Conservation (phyloP, 2,329 filamentous ascomycete species). For the Fusarium drepaniforme region DNA sequence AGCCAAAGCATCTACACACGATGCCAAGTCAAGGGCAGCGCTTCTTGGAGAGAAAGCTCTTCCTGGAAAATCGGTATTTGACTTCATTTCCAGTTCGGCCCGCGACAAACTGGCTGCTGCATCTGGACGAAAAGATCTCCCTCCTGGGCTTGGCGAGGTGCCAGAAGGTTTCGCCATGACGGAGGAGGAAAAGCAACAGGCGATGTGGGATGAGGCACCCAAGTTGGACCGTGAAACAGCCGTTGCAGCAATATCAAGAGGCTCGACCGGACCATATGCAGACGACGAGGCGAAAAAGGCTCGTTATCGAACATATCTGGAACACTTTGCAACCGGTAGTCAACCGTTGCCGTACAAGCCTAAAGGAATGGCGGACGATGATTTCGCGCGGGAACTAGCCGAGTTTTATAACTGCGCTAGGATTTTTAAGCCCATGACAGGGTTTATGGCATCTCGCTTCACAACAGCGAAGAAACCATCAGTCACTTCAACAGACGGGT, state of each 20-base stretch:
- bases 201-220: constrained; percentile 70
- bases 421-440: constrained; percentile 92
- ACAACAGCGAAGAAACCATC: constrained; percentile 73
- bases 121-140: constrained; percentile 82
- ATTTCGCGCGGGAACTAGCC: constrained; percentile 83
- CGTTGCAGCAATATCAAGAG: constrained; percentile 75
- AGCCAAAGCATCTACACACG: constrained; percentile 80
- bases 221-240: constrained; percentile 75
- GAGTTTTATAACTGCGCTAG: constrained; percentile 77
- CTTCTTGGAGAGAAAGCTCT: constrained; percentile 82
- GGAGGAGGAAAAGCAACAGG: constrained; percentile 71
- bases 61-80: constrained; percentile 95
- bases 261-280: constrained; percentile 78
- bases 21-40: constrained; percentile 81
- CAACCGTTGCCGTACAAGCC: constrained; percentile 64
- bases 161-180: constrained; percentile 73
- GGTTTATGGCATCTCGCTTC: constrained; percentile 93
- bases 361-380: constrained; percentile 66
- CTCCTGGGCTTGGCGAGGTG: constrained; percentile 80
- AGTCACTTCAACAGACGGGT: constrained; percentile 37
- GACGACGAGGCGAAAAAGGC: constrained; percentile 83
- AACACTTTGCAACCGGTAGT: constrained; percentile 70
- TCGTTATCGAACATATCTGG: constrained; percentile 87
- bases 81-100: constrained; percentile 84
- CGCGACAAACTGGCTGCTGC: constrained; percentile 81